Base-by-base conservation (phyloP, 352 stramenopile genomes). In the Globisporangium lucens region DNA sequence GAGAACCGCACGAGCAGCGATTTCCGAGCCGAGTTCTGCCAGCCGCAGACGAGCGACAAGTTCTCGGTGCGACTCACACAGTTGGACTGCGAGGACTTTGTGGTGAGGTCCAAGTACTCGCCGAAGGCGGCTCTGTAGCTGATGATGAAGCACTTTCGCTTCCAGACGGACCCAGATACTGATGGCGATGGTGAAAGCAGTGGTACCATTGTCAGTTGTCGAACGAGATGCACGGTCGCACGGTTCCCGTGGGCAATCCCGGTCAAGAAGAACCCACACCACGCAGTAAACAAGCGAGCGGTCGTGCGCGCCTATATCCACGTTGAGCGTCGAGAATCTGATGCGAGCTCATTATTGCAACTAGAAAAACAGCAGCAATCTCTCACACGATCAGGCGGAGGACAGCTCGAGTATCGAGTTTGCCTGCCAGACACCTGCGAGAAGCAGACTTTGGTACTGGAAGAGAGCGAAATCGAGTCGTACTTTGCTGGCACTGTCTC, bases 271-370 rank as follows among this genome's bases (percentile, higher is more conserved):
- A 76, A 74, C 22, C 70, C 70, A 4, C 73, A 89, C 10, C 83
- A 91, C 15, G 13, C 30, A 0, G 43, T 93, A 3, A 66, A 75
- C 8, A 78, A 76, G 33, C 72, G 76, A 4, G 58, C 72, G 7
- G 70, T 89, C 5, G 41, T 83, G 9, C 80, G 82, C 0, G 63
- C 55, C 29, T 90, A 90, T 57, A 63, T 90, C 7, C 83, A 93
- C 67, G 80, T 83, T 8, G 85, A 93, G 47, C 71, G 81, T 0
- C 69, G 71, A 10, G 64, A 70, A 9, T 29, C 60, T 7, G 49
- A 47, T 15, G 56, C 9, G 6, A n/a, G 4, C 5, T 51, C 43
- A 51, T 20, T 38, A 51, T 8, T 22, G 15, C 12, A 13, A 20
- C 9, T 17, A 38, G 36, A 38, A 53, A 33, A 17, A 57, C 38